Percentiles rank a stretch among this genome's conserved stretches.
Conservation (phyloP, 257 asterid genomes). For the Prunella vulgaris region DNA sequence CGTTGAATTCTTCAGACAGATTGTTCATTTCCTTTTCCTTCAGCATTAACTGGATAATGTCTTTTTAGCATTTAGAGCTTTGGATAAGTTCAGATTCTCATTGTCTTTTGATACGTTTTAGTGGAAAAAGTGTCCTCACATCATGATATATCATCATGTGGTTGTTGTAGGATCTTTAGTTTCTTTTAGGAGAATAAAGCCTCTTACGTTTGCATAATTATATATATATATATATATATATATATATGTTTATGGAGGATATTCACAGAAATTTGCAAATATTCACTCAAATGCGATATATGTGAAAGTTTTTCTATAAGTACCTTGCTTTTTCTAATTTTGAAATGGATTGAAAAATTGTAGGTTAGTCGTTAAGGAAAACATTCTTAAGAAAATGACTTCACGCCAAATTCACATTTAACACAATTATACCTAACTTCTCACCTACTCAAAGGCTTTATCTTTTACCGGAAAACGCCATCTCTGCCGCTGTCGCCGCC, state of each 20-base stretch:
- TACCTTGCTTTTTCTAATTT: background rate
- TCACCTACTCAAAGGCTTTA: slow-evolving; percentile 23
- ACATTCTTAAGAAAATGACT: slow-evolving; percentile 23
- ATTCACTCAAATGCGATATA: no score
- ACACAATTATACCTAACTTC: slow-evolving; percentile 44
- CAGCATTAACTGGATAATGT: slow-evolving; percentile 22
- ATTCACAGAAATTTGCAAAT: no score
- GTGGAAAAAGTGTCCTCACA: background rate
- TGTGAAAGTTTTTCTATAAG: no score
- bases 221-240: background rate
- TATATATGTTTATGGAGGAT: no score
- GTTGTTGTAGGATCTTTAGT: slow-evolving; percentile 1
- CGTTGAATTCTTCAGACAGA: slow-evolving; percentile 17
- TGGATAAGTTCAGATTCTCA: slow-evolving; percentile 15
- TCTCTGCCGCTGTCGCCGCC: slow-evolving; percentile 11
- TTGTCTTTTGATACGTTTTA: slow-evolving; percentile 6
- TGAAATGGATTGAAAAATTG: background rate
- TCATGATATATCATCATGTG: background rate
- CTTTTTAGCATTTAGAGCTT: slow-evolving; percentile 8
- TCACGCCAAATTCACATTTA: slow-evolving; percentile 33
- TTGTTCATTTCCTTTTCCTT: slow-evolving; percentile 1
- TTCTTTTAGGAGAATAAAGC: background rate
- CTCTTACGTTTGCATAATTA: background rate
- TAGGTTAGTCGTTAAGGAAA: background rate
- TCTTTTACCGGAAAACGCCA: background rate